These are phyloP conservation scores for Xylariaceae sp. DNA, from an alignment of 2,329 filamentous ascomycete genomes.

Conservation along the genomic window DNA sequence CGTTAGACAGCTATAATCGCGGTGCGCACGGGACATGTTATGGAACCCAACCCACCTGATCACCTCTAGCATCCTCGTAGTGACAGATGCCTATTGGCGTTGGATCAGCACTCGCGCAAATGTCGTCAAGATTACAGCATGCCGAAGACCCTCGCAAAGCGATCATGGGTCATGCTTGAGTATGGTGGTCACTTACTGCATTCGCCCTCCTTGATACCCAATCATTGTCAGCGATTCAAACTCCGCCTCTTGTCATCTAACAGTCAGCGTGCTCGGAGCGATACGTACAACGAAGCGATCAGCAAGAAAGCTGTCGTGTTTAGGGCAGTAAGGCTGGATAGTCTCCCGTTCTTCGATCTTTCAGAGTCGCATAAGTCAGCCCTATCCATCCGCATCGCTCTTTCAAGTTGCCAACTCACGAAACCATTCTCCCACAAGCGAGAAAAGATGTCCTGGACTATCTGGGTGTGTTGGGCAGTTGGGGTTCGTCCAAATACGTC, in stretches of 20 bases:
- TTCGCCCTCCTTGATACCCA: slow-evolving; percentile 2
- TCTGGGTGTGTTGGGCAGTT: slow-evolving; percentile 82
- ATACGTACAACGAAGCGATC: slow-evolving; percentile 57
- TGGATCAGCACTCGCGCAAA: too few relatives aligned
- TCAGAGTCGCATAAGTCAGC: slow-evolving; percentile 3
- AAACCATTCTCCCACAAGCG: slow-evolving; percentile 86
- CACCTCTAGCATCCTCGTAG: slow-evolving; percentile 58
- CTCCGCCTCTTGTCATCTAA: too few relatives aligned
- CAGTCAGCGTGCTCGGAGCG: background rate
- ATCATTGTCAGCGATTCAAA: background rate
- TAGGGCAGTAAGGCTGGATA: slow-evolving; percentile 84
- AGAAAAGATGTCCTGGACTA: slow-evolving; percentile 86
- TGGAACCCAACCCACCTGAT: slow-evolving; percentile 13
- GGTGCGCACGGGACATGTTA: too few relatives aligned
- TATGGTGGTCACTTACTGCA: slow-evolving; percentile 8
- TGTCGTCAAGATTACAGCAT: too few relatives aligned
- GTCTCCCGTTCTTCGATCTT: slow-evolving; percentile 77
- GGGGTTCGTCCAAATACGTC: slow-evolving; percentile 94
- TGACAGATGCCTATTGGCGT: slow-evolving; percentile 48
- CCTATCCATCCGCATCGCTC: background rate
- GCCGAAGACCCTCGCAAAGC: too few relatives aligned
- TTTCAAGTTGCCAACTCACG: background rate
- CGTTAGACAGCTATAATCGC: background rate
- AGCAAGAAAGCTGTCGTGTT: slow-evolving; percentile 73
- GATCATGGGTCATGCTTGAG: too few relatives aligned